A percentile compares a stretch with the other conserved stretches of the same genome.
phyloP scores from a whole-genome alignment of 2,329 filamentous ascomycete species.

The Mollisia scopiformis region DNA sequence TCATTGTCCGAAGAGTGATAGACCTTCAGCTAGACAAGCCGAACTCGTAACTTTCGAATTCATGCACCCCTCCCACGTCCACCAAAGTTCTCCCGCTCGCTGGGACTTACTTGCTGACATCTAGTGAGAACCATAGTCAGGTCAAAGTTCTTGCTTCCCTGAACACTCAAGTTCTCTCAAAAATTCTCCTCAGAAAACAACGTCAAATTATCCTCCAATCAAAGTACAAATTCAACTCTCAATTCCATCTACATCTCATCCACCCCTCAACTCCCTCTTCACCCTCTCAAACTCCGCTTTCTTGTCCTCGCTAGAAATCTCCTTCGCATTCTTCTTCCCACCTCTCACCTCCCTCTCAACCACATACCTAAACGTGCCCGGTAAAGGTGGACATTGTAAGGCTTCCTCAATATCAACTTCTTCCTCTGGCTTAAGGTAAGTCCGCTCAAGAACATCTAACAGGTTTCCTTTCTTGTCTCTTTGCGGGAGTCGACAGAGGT shows the following conservation, averaged over 20 bases:
- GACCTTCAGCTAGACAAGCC: no score
- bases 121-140: no score
- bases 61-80: no score
- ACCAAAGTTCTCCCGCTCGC: neutral
- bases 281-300: conserved; percentile 12
- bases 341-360: neutral
- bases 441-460: conserved; percentile 1
- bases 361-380: neutral
- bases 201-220: neutral
- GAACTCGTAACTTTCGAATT: no score
- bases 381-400: conserved; percentile 1
- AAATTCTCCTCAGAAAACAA: no score
- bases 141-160: no score
- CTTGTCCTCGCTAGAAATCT: conserved; percentile 1
- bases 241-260: neutral
- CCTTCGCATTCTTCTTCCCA: neutral
- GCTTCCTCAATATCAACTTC: conserved; percentile 11
- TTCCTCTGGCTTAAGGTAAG: conserved; percentile 3
- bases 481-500: conserved; percentile 3
- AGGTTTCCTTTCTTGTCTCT: conserved; percentile 1
- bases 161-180: neutral
- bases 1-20: neutral
- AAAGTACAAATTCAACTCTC: neutral
- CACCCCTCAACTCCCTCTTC: conserved; percentile 11
- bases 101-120: neutral